A percentile compares a stretch with the other conserved stretches of the same genome.
phyloP scores from a whole-genome alignment of 1,139 yeast genomes.

The Nadsonia starkeyi-henricii region DNA sequence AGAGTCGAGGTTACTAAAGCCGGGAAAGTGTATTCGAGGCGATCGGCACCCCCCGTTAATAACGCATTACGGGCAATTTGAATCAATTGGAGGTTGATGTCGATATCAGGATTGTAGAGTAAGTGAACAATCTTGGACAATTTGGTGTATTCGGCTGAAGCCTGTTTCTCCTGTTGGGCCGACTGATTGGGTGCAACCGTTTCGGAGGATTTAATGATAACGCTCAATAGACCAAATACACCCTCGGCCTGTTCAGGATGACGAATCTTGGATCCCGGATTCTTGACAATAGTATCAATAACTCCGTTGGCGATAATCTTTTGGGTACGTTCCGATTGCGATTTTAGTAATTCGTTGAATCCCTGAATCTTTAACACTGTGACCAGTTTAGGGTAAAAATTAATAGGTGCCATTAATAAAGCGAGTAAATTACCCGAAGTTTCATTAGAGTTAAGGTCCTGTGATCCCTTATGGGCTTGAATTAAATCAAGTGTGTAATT shows the following conservation, averaged over 20 bases:
- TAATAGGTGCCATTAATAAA: slow-evolving; percentile 45
- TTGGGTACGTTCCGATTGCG: slow-evolving; percentile 26
- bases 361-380: slow-evolving; percentile 24
- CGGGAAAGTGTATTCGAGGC: slow-evolving; percentile 58
- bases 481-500: slow-evolving; percentile 40
- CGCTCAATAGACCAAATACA: slow-evolving; percentile 25
- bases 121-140: slow-evolving; percentile 60
- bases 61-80: slow-evolving; percentile 42
- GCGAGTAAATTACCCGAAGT: slow-evolving; percentile 34
- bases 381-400: slow-evolving; percentile 24
- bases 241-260: slow-evolving; percentile 15
- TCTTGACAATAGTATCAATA: slow-evolving; percentile 20
- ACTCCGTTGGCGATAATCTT: slow-evolving; percentile 25
- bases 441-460: slow-evolving; percentile 13
- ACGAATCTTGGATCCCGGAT: slow-evolving; percentile 9
- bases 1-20: slow-evolving; percentile 51
- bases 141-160: slow-evolving; percentile 45
- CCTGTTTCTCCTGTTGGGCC: slow-evolving; percentile 12
- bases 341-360: slow-evolving; percentile 23
- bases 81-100: slow-evolving; percentile 41
- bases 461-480: slow-evolving; percentile 14
- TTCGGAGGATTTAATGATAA: slow-evolving; percentile 20
- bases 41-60: slow-evolving; percentile 35
- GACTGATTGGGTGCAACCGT: slow-evolving; percentile 7
- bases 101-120: slow-evolving; percentile 36